Conservation (phyloP, 148 eudicot genomes). For the Fagopyrum homotropicum region DNA sequence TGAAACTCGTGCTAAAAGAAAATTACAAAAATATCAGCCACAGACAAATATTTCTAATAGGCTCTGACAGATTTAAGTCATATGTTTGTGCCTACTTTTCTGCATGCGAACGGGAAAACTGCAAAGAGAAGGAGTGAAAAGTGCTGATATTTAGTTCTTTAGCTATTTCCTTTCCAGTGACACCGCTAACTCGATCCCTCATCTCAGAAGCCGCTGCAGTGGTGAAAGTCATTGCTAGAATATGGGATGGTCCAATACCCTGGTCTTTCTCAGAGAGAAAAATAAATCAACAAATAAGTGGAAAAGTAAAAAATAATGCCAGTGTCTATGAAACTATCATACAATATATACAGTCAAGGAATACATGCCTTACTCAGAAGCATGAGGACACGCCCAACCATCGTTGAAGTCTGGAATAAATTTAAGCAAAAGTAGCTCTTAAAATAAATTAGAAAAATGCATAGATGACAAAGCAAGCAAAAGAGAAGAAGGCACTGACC, state of each 20-base stretch:
- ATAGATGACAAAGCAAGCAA: background rate
- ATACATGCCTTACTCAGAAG: constrained; percentile 63
- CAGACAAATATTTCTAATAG: background rate
- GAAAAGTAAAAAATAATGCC: constrained; percentile 3
- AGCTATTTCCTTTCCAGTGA: constrained; percentile 78
- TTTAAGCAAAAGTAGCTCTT: background rate
- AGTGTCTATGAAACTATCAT: background rate
- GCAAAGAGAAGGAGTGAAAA: constrained; percentile 89
- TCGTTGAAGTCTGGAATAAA: constrained; percentile 74
- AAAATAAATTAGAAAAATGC: constrained; percentile 4
- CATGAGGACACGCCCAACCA: constrained; percentile 93
- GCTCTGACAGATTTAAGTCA: background rate
- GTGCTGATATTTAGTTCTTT: constrained; percentile 85
- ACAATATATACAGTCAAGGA: background rate
- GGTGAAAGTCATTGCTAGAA: constrained; percentile 97
- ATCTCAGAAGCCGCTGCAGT: constrained; percentile 98
- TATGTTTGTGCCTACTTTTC: constrained; percentile 58
- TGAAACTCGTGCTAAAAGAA: background rate
- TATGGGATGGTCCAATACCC: constrained; percentile 81
- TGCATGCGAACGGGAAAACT: constrained; percentile 88
- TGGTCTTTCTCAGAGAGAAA: constrained; percentile 17
- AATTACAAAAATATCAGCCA: background rate
- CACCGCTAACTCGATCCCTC: constrained; percentile 79
- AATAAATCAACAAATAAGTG: constrained; percentile 7
- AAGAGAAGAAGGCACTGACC: constrained; percentile 32